Evolutionary conservation across 192 early-diverging fungal species (phyloP), one percentile per base, ranked within the genome.

Genomic region (Mortierella antarctica): DNA sequence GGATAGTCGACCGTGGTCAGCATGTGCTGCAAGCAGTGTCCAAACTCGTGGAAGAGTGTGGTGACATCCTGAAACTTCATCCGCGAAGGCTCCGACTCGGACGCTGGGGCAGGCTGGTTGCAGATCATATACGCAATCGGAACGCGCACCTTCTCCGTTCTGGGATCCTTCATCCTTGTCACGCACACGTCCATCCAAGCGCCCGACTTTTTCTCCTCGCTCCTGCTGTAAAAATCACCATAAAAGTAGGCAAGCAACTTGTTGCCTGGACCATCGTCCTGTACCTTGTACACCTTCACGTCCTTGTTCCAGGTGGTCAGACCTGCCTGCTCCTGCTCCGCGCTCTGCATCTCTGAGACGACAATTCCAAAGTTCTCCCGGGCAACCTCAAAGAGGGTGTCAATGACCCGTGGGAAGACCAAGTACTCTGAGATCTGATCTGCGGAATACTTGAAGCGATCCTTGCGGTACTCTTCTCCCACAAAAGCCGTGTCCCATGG

Each of bases 1-100:
- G 89, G 82, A 55, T 86, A 86, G 39, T 90, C 86, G 5, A 90
- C 86, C 23, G 83, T 85, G 1, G 89, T 90, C 50, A 88, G 69
- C 87, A 88, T 85, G 57, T 90, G 89, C 45, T 90, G 89, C 39
- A 90, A 57, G 67, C 89, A 86, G 47, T 90, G 89, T 1, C 89
- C 89, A 74, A 90, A 90, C 70, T 90, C 89, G 74, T 90, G 89
- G 67, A 90, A 90, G 14, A 90, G 65, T 7, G 89, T 90, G n/a
- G 84, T 73, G 8, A 90, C 87, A 70, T 90, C 89, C 44, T 84
- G 56, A 58, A 89, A 89, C 69, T 88, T 90, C 88, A 90, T 89
- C 14, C 84, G 41, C 2, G 87, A 85, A 2, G 87, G 86, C 56
- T 79, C 69, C 4, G 71, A 48, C 0, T 70, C 73, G n/a, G 81